Conservation (phyloP, 192 early-diverging fungal genomes). For the Podila verticillata region DNA sequence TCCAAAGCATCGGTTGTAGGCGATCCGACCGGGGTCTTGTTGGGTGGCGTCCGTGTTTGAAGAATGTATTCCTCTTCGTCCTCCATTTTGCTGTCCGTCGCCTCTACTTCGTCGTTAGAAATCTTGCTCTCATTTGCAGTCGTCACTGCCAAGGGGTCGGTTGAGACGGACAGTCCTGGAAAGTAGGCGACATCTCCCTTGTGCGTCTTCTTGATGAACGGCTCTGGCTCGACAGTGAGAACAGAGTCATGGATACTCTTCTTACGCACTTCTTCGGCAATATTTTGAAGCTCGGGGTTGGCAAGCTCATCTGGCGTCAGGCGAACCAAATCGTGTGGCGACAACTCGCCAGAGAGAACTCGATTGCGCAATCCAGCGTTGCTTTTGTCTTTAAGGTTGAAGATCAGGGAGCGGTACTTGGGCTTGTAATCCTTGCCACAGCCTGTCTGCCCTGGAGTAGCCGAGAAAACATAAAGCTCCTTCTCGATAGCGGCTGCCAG, state of each 20-base stretch:
- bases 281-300: conserved; percentile 73
- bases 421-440: conserved; percentile 76
- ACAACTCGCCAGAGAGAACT: conserved; percentile 72
- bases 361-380: conserved; percentile 75
- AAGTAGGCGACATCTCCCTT: conserved; percentile 67
- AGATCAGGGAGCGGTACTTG: conserved; percentile 79
- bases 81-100: conserved; percentile 2
- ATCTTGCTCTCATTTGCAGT: neutral
- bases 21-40: conserved; percentile 31
- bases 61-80: conserved; percentile 4
- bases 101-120: neutral
- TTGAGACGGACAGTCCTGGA: conserved; percentile 11
- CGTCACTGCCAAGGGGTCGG: neutral
- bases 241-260: conserved; percentile 66
- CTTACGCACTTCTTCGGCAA: conserved; percentile 64
- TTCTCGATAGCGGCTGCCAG: conserved; percentile 59
- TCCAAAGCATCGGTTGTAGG: conserved; percentile 58
- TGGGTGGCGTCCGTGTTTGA: conserved; percentile 6
- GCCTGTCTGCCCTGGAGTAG: conserved; percentile 51
- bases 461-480: conserved; percentile 58
- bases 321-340: conserved; percentile 70
- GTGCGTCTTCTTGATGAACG: conserved; percentile 70
- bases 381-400: conserved; percentile 84
- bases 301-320: conserved; percentile 94
- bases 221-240: conserved; percentile 57